Base-by-base conservation (phyloP, 352 stramenopile species). In the Blastocystis sp. region DNA sequence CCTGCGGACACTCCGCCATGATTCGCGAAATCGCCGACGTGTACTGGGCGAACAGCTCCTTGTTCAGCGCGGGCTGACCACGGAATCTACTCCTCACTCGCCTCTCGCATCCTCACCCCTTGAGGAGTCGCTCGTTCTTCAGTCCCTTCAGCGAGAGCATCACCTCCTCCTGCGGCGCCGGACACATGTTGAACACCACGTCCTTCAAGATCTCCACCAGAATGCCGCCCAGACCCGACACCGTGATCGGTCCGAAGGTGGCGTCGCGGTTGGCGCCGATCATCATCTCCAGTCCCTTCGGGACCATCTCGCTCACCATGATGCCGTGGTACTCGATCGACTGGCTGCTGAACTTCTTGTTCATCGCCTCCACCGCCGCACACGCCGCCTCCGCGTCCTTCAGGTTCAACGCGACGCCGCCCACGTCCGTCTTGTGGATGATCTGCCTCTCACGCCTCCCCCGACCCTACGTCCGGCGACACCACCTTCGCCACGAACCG, bases 301-400 rank as follows among this genome's bases (percentile, higher is more conserved):
- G 49, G 6, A 79, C 69, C 69, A 79, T 79, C 54, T 79, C 69
- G 54, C 69, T 79, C 54, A 79, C 69, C 69, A 79, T 79, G 32
- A 79, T 79, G 54, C 69, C 69, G 36, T 79, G 69, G 34, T 65
- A 65, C 34, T 79, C 54, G 38, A 67, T 65, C n/a, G 27, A 16
- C 69, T 67, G 49, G 14, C n/a, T 29, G 27, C 49, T 79, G 69
- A 79, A 79, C 54, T 79, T 79, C 49, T 16, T 44, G 38, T 79
- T 34, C 69, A 79, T 64, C 27, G 1, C 21, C 36, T 64, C 54
- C 69, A 79, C 69, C 32, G n/a, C 49, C 16, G 32, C 29, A 27
- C 32, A 34, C 34, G 36, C 69, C 38, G 49, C n/a, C 42, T 79
- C 49, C 36, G 9, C 49, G 21, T 64, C 36, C 48, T 61, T 53